These are phyloP conservation scores for Flammula alnicola DNA, from an alignment of 1,284 basidiomycete genomes.

Conservation along the genomic window DNA sequence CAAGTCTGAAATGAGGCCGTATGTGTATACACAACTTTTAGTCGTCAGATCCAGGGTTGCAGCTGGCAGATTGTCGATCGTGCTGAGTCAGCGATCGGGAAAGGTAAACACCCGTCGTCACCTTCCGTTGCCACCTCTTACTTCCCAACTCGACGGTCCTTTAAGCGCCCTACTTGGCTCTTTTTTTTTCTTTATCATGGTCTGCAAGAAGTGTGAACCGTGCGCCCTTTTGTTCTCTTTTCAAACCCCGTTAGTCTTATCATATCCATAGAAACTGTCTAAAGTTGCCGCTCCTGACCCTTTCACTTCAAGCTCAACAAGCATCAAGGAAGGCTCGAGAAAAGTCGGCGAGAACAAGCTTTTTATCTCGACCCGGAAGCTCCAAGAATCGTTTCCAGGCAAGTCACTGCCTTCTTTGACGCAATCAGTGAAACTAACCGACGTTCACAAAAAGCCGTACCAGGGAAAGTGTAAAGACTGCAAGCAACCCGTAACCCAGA, in stretches of 20 bases:
- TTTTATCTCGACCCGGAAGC: constrained; percentile 61
- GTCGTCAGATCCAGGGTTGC: constrained; percentile 21
- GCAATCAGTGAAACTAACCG: constrained; percentile 21
- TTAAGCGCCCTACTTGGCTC: constrained; percentile 26
- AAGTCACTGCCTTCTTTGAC: constrained; percentile 30
- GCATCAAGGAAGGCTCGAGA: constrained; percentile 78
- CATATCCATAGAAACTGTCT: constrained; percentile 70
- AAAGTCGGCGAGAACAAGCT: constrained; percentile 87
- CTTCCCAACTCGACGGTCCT: constrained; percentile 10
- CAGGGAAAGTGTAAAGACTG: constrained; percentile 84
- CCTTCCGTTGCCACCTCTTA: constrained; percentile 16
- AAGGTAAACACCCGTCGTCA: constrained; percentile 20
- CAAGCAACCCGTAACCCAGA: constrained; percentile 80
- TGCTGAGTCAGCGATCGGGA: constrained; percentile 39
- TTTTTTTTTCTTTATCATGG: constrained; percentile 62
- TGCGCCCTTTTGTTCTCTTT: constrained; percentile 37
- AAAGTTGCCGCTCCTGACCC: constrained; percentile 83
- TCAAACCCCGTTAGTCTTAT: constrained; percentile 16
- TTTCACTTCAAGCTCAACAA: constrained; percentile 69
- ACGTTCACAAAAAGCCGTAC: constrained; percentile 63
- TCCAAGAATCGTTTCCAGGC: constrained; percentile 78
- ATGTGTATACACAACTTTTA: constrained; percentile 22
- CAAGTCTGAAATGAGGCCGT: constrained; percentile 19
- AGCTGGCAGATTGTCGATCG: constrained; percentile 20
- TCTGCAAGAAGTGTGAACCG: constrained; percentile 77